Evolutionary conservation across 495 filamentous ascomycete genomes (phyloP).

Genomic region (Baudoinia panamericana): DNA sequence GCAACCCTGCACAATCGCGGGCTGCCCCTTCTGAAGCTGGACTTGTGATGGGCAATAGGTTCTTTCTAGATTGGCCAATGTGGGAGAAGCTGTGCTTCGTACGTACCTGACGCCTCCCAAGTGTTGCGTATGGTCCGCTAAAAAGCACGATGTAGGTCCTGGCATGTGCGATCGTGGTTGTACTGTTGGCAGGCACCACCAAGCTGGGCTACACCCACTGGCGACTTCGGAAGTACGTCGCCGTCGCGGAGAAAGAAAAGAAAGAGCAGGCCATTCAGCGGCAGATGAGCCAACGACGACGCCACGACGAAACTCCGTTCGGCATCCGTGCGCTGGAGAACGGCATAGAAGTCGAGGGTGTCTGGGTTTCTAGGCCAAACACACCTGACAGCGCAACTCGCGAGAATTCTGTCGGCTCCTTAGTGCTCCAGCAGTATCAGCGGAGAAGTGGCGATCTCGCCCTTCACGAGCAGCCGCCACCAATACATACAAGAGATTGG

Average conservation of each 20-base stretch:
- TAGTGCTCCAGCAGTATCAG: slow-evolving; percentile 19
- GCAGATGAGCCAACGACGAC: slow-evolving; percentile 19
- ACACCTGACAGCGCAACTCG: slow-evolving; percentile 37
- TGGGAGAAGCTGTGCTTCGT: slow-evolving; percentile 93
- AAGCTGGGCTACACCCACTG: slow-evolving; percentile 53
- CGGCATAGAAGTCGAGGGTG: slow-evolving; percentile 74
- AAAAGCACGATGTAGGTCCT: slow-evolving; percentile 15
- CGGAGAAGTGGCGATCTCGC: background rate
- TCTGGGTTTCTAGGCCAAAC: slow-evolving; percentile 64
- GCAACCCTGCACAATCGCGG: background rate
- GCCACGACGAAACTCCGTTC: slow-evolving; percentile 59
- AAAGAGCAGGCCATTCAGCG: slow-evolving; percentile 36
- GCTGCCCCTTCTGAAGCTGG: too few species aligned
- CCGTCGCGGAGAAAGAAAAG: slow-evolving; percentile 47
- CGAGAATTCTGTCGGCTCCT: slow-evolving; percentile 15
- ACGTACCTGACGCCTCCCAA: slow-evolving; percentile 29
- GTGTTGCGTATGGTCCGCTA: background rate
- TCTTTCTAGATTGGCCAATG: slow-evolving; percentile 66
- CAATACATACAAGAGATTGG: background rate
- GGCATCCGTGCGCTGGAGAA: slow-evolving; percentile 79
- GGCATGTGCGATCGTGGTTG: slow-evolving; percentile 28
- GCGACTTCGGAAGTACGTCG: slow-evolving; percentile 49
- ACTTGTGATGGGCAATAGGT: slow-evolving; percentile 31
- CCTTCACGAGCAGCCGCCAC: slow-evolving; percentile 7
- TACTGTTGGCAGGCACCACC: slow-evolving; percentile 34